Evolutionary conservation across 768 basidiomycete genomes (phyloP), one percentile per base, ranked within the genome.

Genomic region (Xerocomellus intermedius): DNA sequence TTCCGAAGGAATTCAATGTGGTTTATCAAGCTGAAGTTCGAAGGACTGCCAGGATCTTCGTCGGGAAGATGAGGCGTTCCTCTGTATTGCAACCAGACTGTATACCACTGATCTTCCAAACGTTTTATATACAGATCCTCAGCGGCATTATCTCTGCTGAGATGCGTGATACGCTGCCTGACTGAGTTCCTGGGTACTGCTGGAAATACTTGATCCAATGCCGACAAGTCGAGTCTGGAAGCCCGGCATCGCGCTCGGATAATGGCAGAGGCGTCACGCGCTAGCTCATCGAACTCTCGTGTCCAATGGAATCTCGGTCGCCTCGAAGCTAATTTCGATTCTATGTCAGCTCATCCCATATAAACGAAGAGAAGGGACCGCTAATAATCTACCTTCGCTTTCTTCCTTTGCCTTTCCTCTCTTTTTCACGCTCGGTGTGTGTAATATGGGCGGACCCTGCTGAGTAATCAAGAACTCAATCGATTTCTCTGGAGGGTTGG

Each of bases 211-310:
- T 90, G 86, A 54, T 84, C 83, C 48, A 92, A 78, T 8, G 87
- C 87, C 16, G 76, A 78, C 78, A 87, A 87, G 59, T 91, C 86
- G 48, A 89, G 75, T 53, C 83, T 80, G 33, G 80, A 73, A 54
- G 74, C 67, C 37, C 89, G 81, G 64, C 87, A 89, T 16, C 95
- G 87, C 35, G 87, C 87, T 61, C 82, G 82, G 54, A 98, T 82
- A 59, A 98, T 86, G 12, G 83, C 87, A 43, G 84, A 86, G 0
- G 87, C 87, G 65, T 98, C 96, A 50, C 88, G 82, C 24, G 88
- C 86, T 37, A 94, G 80, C 56, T 98, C 96, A 52, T 98, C 94
- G 52, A 86, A 92, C 47, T 95, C 91, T 38, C 80, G 72, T 51
- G 82, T 91, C 94, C 93, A 98, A 45, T 83, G 82, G 66, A 93